These are phyloP conservation scores for Clarireedia paspali DNA, from an alignment of 2,329 filamentous ascomycete genomes.

Conservation along the genomic window DNA sequence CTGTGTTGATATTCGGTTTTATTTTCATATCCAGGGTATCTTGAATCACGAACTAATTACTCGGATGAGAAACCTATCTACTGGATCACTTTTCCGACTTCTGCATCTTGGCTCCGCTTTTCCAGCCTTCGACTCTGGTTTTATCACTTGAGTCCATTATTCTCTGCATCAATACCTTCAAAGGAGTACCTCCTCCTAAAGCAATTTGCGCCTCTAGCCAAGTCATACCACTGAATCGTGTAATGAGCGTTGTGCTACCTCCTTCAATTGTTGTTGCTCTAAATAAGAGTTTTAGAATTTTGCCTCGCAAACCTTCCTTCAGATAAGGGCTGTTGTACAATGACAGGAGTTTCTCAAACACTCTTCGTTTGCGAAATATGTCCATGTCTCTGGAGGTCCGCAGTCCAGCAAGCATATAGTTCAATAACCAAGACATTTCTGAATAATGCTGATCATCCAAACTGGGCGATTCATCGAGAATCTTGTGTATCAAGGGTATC, in stretches of 20 bases:
- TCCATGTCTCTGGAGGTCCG: constrained; percentile 50
- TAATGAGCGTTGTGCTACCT: constrained; percentile 74
- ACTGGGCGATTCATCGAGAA: constrained; percentile 57
- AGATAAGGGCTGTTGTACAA: constrained; percentile 62
- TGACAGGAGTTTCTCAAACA: constrained; percentile 69
- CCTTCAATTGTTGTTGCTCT: constrained; percentile 59
- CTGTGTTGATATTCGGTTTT: not conserved
- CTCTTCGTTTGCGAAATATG: constrained; percentile 51
- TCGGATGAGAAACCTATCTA: not conserved
- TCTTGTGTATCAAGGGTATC: constrained; percentile 60
- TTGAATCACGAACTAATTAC: not conserved
- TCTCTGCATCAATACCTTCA: constrained; percentile 47
- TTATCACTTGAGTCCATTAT: constrained; percentile 60
- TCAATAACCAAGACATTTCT: constrained; percentile 68
- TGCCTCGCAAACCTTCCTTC: constrained; percentile 43
- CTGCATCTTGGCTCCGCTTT: constrained; percentile 32
- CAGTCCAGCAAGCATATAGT: constrained; percentile 62
- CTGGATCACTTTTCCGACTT: constrained; percentile 20
- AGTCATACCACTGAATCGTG: constrained; percentile 63
- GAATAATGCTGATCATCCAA: constrained; percentile 66
- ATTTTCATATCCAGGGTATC: not conserved
- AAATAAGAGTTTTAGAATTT: constrained; percentile 55
- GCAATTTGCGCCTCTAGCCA: constrained; percentile 63
- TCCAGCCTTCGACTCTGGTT: constrained; percentile 60
- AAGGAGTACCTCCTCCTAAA: constrained; percentile 37